Conservation (phyloP, 2,329 filamentous ascomycete genomes). For the Pyrenochaeta sp. region DNA sequence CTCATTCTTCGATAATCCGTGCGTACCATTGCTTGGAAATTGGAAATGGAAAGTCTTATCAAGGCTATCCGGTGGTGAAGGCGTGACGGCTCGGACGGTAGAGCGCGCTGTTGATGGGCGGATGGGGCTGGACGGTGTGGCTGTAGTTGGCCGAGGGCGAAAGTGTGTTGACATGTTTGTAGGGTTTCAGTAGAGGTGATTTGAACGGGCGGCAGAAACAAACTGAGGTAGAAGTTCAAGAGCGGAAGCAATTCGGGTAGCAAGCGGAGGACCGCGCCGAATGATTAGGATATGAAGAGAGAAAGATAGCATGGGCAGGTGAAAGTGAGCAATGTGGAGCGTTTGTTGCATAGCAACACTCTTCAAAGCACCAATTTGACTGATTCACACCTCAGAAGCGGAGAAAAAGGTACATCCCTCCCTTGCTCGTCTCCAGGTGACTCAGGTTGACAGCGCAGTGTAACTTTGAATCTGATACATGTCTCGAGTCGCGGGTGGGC, state of each 20-base stretch:
- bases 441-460: not conserved
- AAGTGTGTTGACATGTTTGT: conserved; percentile 27
- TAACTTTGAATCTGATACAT: not conserved
- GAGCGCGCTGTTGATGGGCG: conserved; percentile 32
- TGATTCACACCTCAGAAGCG: too few relatives aligned
- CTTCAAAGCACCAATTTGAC: too few relatives aligned
- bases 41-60: not conserved
- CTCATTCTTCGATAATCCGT: not conserved
- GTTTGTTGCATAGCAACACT: too few relatives aligned
- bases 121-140: conserved; percentile 15
- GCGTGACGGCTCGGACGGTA: conserved; percentile 40
- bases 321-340: too few relatives aligned
- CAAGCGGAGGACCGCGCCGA: too few relatives aligned
- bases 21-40: not conserved
- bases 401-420: not conserved
- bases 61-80: conserved; percentile 31
- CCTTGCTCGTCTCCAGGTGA: not conserved
- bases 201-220: not conserved
- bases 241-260: too few relatives aligned
- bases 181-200: not conserved
- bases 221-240: not conserved
- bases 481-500: not conserved
- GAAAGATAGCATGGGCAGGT: too few relatives aligned
- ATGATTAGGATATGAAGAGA: too few relatives aligned
- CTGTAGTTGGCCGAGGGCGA: conserved; percentile 20